A percentile compares a stretch with the other conserved stretches of the same genome.
Conservation (phyloP, 129 eudicot genomes). For the Flaveria brownii region DNA sequence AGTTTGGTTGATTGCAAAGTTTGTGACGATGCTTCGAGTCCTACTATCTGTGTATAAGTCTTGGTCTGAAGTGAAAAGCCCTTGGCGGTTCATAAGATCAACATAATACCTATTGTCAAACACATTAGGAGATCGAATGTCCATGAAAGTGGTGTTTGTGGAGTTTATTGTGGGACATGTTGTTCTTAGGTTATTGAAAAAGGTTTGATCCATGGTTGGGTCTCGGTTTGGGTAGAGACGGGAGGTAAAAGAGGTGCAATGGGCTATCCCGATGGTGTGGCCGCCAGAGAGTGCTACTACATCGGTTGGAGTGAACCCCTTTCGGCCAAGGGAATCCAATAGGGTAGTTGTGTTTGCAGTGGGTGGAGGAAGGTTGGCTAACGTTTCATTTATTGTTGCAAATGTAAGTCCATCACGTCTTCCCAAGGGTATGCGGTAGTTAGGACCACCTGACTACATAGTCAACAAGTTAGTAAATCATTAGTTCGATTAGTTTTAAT, state of each 20-base stretch:
- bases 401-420: slow-evolving; percentile 55
- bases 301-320: slow-evolving; percentile 51
- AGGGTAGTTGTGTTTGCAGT: slow-evolving; percentile 37
- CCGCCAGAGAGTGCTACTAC: slow-evolving; percentile 70
- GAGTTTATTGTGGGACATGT: slow-evolving; percentile 43
- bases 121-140: slow-evolving; percentile 54
- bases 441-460: slow-evolving; percentile 52
- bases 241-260: slow-evolving; percentile 48
- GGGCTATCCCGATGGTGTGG: slow-evolving; percentile 65
- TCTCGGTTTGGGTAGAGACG: slow-evolving; percentile 65
- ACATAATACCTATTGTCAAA: slow-evolving; percentile 73
- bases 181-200: slow-evolving; percentile 41
- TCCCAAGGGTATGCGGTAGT: slow-evolving; percentile 55
- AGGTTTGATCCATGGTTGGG: slow-evolving; percentile 54
- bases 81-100: slow-evolving; percentile 63
- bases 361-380: slow-evolving; percentile 58
- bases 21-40: slow-evolving; percentile 48
- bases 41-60: slow-evolving; percentile 55
- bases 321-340: slow-evolving; percentile 40
- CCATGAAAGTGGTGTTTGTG: slow-evolving; percentile 46
- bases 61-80: slow-evolving; percentile 68
- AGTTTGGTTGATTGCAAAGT: slow-evolving; percentile 53
- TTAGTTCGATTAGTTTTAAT: not conserved
- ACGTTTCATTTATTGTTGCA: slow-evolving; percentile 41
- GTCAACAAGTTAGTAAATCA: not conserved